These are phyloP conservation scores for Suillus subalutaceus DNA, from an alignment of 768 basidiomycete genomes.

Conservation along the genomic window DNA sequence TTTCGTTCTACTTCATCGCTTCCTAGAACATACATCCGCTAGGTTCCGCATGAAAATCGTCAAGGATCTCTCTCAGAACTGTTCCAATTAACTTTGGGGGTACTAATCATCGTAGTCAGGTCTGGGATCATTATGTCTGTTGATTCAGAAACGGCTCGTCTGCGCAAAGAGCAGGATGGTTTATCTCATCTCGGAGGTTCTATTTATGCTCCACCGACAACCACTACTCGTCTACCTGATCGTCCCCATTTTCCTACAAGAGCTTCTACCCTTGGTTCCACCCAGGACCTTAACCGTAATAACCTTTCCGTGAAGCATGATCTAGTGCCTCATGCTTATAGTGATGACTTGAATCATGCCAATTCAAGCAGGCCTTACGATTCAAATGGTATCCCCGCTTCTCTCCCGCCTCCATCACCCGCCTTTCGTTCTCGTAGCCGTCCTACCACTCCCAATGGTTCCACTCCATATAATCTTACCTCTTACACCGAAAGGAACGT, in stretches of 20 bases:
- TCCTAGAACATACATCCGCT: not conserved
- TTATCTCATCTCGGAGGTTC: constrained; percentile 22
- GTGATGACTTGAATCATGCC: constrained; percentile 68
- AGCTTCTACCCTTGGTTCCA: constrained; percentile 62
- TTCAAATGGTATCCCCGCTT: constrained; percentile 14
- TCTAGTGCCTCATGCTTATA: constrained; percentile 55
- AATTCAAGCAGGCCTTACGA: constrained; percentile 19
- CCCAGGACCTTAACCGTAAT: constrained; percentile 56
- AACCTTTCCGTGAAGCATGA: constrained; percentile 39
- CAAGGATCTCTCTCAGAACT: constrained; percentile 16
- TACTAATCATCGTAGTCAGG: constrained; percentile 10
- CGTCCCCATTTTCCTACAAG: constrained; percentile 61
- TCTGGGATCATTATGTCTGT: constrained; percentile 27
- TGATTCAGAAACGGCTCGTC: constrained; percentile 32
- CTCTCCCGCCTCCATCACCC: constrained; percentile 47
- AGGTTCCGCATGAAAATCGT: constrained; percentile 23
- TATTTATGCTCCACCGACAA: constrained; percentile 39
- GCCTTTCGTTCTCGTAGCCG: constrained; percentile 57
- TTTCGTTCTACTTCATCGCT: constrained; percentile 11
- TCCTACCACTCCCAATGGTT: constrained; percentile 60
- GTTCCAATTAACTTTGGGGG: constrained; percentile 17
- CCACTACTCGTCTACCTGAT: constrained; percentile 45
- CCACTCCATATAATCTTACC: constrained; percentile 47
- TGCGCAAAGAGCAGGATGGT: constrained; percentile 28
- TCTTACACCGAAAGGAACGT: constrained; percentile 60